phyloP scores from a whole-genome alignment of 208 protist species.

The Acanthamoeba polyphaga region DNA sequence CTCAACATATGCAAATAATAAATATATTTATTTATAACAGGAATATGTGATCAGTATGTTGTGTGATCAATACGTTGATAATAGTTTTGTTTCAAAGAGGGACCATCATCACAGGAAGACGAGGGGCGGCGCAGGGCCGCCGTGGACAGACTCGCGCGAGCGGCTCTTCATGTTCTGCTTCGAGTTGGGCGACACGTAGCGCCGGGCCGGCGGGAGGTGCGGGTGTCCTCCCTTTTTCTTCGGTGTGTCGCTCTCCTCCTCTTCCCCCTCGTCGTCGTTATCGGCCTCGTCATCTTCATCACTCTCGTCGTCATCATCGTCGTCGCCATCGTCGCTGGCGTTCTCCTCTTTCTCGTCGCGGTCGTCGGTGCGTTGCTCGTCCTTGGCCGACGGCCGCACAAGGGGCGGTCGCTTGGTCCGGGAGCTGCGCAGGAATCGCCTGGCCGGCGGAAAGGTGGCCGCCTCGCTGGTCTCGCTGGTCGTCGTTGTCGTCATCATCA shows the following conservation, averaged over 20 bases:
- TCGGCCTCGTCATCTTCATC: background rate
- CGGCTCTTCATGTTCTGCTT: background rate
- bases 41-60: too few relatives aligned
- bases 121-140: background rate
- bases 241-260: background rate
- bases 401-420: too few relatives aligned
- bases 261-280: background rate
- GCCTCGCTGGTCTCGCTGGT: too few relatives aligned
- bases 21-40: too few relatives aligned
- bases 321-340: too few relatives aligned
- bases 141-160: background rate
- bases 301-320: too few relatives aligned
- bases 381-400: too few relatives aligned
- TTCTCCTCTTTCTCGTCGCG: background rate
- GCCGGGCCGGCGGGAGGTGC: background rate
- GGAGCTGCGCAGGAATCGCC: too few relatives aligned
- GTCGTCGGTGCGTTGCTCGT: too few relatives aligned
- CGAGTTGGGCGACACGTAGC: constrained; percentile 9
- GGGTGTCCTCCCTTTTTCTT: background rate
- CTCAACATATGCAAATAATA: too few relatives aligned
- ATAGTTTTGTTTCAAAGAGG: background rate
- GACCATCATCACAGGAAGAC: background rate
- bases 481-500: too few relatives aligned
- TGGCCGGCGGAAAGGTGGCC: too few relatives aligned
- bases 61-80: background rate